Conservation (phyloP, 371 early-diverging fungal species). For the Blyttiomyces sp. region DNA sequence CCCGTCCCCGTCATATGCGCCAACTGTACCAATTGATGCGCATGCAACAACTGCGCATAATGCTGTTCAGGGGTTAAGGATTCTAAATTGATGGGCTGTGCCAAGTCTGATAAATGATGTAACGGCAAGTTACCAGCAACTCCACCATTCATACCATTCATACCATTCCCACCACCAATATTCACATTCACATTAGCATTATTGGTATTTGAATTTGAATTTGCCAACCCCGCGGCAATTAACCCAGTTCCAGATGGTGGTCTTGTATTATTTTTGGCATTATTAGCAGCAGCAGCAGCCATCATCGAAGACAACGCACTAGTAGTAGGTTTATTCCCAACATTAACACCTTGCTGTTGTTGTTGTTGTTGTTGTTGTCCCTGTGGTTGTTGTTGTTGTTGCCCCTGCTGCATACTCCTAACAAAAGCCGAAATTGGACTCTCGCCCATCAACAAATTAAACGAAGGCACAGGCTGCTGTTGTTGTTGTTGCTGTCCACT, state of each 20-base stretch:
- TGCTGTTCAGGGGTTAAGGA: conserved; percentile 23
- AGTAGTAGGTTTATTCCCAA: too few relatives aligned
- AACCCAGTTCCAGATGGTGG: too few relatives aligned
- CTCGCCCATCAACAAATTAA: not conserved
- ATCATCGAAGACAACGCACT: too few relatives aligned
- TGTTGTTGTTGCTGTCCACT: not conserved
- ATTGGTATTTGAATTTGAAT: not conserved
- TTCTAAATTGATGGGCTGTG: conserved; percentile 3
- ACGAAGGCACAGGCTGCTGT: not conserved
- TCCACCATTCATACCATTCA: too few relatives aligned
- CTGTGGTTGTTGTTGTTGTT: not conserved
- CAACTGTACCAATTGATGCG: conserved; percentile 25
- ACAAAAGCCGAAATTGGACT: not conserved
- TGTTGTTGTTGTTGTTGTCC: conserved; percentile 5
- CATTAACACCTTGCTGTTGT: too few relatives aligned
- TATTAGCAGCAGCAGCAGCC: too few relatives aligned
- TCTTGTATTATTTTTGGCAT: too few relatives aligned
- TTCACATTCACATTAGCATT: too few relatives aligned
- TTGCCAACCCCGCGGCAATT: too few relatives aligned
- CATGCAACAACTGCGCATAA: conserved; percentile 5
- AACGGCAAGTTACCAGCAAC: conserved; percentile 9
- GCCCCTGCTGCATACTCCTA: not conserved
- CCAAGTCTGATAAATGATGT: conserved; percentile 9
- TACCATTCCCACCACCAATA: too few relatives aligned
- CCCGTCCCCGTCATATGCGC: conserved; percentile 12